Base-by-base conservation (phyloP, 257 asterid species). In the Leptodermis oblonga region DNA sequence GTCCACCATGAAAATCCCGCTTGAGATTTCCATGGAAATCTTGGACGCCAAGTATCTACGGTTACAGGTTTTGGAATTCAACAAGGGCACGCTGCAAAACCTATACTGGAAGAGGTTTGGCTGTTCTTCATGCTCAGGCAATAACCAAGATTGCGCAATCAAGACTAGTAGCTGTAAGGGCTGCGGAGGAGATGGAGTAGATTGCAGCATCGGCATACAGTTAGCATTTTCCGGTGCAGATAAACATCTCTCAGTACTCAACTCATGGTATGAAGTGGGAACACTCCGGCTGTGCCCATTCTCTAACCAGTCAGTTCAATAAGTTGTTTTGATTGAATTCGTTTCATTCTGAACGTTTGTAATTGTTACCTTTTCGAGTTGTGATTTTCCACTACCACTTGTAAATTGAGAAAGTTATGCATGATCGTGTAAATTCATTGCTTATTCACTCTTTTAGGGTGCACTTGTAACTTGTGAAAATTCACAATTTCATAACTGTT, bases 281-380 rank as follows among this genome's bases (percentile, higher is more conserved):
- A 94, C 89, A 65, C 99, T 94, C 45, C 95, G 97, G 3, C 99
- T 89, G 82, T 94, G 91, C 75, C 91, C 99, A 83, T 69, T 94
- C 99, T 23, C 84, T 94, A 73, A 86, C 96, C 15, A 72, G 90
- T 71, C 97, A 91, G 76, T 91, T 82, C 82, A 82, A 78, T 91
- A 85, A 65, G 5, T 76, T 85, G 75, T 85, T 91, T 83, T 86
- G 77, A 68, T 36, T 75, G 34, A 64, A 9, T 49, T 66, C 48
- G 23, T 53, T 41, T 54, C 43, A 46, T 20, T 39, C 30, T 62
- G 49, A 81, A 71, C 60, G 68, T 74, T 41, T 74, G 42, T 58
- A 52, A n/a, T n/a, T 66, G 73, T 68, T 25, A 36, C 72, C 53
- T 48, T 48, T 43, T 37, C 20, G 13, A n/a, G 61, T 17, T 34